These are phyloP conservation scores for Gentiana straminea DNA, from an alignment of 257 asterid genomes.

Conservation along the genomic window DNA sequence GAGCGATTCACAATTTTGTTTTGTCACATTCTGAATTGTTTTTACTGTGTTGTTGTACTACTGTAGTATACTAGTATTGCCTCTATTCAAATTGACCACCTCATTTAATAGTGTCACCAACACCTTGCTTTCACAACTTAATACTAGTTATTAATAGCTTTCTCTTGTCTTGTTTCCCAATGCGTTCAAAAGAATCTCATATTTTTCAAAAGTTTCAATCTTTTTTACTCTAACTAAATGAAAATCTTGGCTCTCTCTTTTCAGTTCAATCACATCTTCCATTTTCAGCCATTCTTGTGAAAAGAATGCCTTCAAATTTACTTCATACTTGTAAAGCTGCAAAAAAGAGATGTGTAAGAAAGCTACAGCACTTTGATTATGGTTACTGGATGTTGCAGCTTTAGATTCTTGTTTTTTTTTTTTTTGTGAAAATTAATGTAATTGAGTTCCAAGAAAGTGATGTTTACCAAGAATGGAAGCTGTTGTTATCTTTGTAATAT, in stretches of 20 bases:
- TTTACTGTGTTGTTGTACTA: background rate
- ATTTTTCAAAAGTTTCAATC: conserved; percentile 1
- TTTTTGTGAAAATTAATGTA: conserved; percentile 4
- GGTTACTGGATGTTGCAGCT: background rate
- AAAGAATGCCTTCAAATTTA: background rate
- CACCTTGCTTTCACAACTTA: background rate
- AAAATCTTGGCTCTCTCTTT: background rate
- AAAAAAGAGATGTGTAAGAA: background rate
- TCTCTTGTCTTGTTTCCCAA: conserved; percentile 3
- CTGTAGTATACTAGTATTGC: no score
- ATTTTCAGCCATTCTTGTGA: background rate
- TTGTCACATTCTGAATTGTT: background rate
- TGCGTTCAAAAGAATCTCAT: conserved; percentile 1
- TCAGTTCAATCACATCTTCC: conserved; percentile 1
- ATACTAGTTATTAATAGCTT: background rate
- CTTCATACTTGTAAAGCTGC: background rate
- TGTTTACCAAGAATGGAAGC: background rate
- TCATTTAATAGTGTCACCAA: conserved; percentile 6
- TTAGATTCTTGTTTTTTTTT: conserved; percentile 4
- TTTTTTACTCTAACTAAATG: background rate
- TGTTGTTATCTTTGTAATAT: conserved; percentile 3
- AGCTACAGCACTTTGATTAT: background rate
- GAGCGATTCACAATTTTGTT: conserved; percentile 3
- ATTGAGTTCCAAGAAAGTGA: conserved; percentile 5
- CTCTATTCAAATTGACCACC: conserved; percentile 1